These are phyloP conservation scores for Leishmania turanica DNA, from an alignment of 208 protist species.

Conservation along the genomic window DNA sequence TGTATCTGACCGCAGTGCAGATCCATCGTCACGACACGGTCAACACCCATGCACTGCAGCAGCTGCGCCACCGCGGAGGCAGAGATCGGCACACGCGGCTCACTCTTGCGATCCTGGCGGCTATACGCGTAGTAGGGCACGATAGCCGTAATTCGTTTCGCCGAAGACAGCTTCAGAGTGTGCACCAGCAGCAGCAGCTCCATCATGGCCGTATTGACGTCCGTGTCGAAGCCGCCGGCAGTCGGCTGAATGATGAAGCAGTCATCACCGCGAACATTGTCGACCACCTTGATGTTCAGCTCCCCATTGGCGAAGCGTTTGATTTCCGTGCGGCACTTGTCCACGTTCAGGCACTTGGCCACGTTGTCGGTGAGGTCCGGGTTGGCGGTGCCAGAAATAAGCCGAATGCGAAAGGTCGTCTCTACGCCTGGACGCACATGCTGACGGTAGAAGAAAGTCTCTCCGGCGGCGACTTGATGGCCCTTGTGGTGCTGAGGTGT, in stretches of 20 bases:
- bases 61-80: conserved; percentile 95
- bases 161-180: conserved; percentile 89
- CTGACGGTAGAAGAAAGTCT: conserved; percentile 87
- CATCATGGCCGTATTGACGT: conserved; percentile 93
- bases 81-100: conserved; percentile 96
- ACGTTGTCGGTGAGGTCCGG: conserved; percentile 82
- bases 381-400: conserved; percentile 89
- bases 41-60: conserved; percentile 92
- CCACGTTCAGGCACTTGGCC: conserved; percentile 74
- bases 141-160: conserved; percentile 95
- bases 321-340: conserved; percentile 80
- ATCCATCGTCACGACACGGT: conserved; percentile 95
- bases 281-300: conserved; percentile 93
- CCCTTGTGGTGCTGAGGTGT: conserved; percentile 35
- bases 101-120: conserved; percentile 97
- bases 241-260: conserved; percentile 97
- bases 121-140: conserved; percentile 97
- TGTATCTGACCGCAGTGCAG: conserved; percentile 96
- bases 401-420: conserved; percentile 83
- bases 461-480: conserved; percentile 70
- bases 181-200: conserved; percentile 91
- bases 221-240: conserved; percentile 51
- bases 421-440: conserved; percentile 78
- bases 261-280: conserved; percentile 96
- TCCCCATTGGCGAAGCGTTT: conserved; percentile 93